Evolutionary conservation across 2,329 filamentous ascomycete genomes (phyloP), one percentile per base, ranked within the genome.

Genomic region (Fusarium clavum): DNA sequence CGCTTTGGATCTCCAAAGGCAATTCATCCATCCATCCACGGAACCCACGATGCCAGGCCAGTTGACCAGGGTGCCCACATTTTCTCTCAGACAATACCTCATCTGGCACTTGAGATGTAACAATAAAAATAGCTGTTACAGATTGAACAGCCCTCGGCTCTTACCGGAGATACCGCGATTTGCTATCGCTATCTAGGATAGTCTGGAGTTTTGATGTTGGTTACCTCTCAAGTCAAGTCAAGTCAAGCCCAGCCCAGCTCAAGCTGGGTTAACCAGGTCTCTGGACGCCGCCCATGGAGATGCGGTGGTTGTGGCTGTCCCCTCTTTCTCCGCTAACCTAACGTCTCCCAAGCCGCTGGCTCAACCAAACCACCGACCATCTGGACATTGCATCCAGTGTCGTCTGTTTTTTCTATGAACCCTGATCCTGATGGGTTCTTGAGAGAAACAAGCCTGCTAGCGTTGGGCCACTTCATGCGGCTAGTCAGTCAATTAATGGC

Each of bases 1-100:
- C 71, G 61, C 62, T 49, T 38, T 51, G 22, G 49, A 67, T 67
- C 62, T 56, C 34, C 70, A 64, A 61, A 70, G 62, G 61, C 49
- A 55, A 58, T 52, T 25, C 32, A 34, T 27, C 34, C 49, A 27
- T 20, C 32, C 49, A 41, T 25, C 25, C 24, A 41, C 34, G 24
- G 49, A 25, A 40, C 48, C 48, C 5, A 13, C 48, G 48, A 51
- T 51, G 30, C 48, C 24, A 38, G 34, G 34, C 34, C 34, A 38
- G 34, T 38, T 11, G 34, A 38, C 34, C 34, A 66, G 49, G 49
- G 27, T 52, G n/a, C 18, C 34, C 56, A 45, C 57, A 25, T 45
- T 53, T 49, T 27, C 56, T 45, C 47, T 46, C 61, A 58, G 49
- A 58, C 60, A 69, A 67, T 67, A 57, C 62, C 67, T 70, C 54